phyloP scores from a whole-genome alignment of 2,329 filamentous ascomycete genomes.

The Trichoderma breve region DNA sequence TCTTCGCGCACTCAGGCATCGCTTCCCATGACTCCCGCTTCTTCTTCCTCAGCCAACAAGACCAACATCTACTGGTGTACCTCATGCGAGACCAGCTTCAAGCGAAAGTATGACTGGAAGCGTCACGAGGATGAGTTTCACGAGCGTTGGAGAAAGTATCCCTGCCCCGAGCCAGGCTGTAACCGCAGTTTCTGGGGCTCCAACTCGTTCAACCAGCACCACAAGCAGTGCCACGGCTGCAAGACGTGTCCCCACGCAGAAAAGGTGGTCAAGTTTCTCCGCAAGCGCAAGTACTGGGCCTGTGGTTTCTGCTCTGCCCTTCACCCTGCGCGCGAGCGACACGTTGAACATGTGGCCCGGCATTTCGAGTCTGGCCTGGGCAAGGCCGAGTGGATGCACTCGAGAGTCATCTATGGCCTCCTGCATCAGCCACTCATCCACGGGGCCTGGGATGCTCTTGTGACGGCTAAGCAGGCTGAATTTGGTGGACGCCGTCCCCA shows the following conservation, averaged over 20 bases:
- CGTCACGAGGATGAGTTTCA: conserved; percentile 68
- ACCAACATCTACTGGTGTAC: conserved; percentile 57
- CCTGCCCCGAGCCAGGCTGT: conserved; percentile 61
- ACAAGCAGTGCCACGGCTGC: conserved; percentile 63
- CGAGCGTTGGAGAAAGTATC: conserved; percentile 66
- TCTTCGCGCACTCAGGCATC: conserved; percentile 38
- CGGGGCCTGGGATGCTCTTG: conserved; percentile 59
- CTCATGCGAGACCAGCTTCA: conserved; percentile 62
- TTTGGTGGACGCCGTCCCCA: conserved; percentile 55
- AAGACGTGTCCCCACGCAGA: conserved; percentile 65
- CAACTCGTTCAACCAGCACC: conserved; percentile 67
- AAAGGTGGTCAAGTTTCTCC: conserved; percentile 60
- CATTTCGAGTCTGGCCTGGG: conserved; percentile 64
- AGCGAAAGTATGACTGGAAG: conserved; percentile 68
- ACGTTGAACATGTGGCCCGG: conserved; percentile 66
- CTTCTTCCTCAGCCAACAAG: conserved; percentile 34
- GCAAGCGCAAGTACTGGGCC: conserved; percentile 65
- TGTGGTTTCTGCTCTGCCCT: conserved; percentile 67
- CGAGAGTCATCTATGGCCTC: conserved; percentile 64
- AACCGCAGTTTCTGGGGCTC: conserved; percentile 67
- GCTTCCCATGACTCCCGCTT: conserved; percentile 36
- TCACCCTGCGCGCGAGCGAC: conserved; percentile 61
- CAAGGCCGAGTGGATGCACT: conserved; percentile 66
- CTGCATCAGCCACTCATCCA: conserved; percentile 64
- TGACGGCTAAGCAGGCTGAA: conserved; percentile 54